Base-by-base conservation (phyloP, 371 early-diverging fungal genomes). In the Smittium mucronatum region DNA sequence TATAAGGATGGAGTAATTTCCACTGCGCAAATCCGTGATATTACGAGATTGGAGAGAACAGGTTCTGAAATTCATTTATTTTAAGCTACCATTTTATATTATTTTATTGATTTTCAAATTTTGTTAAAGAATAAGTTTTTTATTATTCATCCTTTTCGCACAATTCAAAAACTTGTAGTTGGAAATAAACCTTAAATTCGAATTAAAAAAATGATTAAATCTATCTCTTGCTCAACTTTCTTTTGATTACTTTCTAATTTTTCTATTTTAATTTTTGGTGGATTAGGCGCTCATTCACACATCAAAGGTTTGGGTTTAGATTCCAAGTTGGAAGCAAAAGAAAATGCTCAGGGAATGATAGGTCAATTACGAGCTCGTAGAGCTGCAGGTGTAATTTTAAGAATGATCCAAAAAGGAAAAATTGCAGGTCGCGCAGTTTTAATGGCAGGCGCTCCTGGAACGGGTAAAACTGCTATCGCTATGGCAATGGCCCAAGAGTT, bases 381-480 rank as follows among this genome's bases (percentile, higher is more conserved):
- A 75, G 97, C 97, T 8, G 95, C 94, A 16, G 97, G 97, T 26
- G 88, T 98, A 26, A 90, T 97, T 72, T 86, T 96, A 47, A 89
- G 89, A 77, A 88, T 98, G 82, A 94, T 97, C 74, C 84, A 91
- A 78, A 89, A 93, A 36, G 97, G 95, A 59, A 93, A 93, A 76
- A 97, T 96, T 75, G 94, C 95, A n/a, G 98, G 98, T 63, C 87
- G 97, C 47, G 93, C 97, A 15, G 86, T 99, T 28, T 78, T 99
- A 75, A 90, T 99, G 80, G 96, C 97, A 5, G 99, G 99, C 59
- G 93, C 94, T 30, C 96, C 98, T 0, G 98, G 98, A n/a, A 95
- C 97, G 8, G 98, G 97, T 73, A 93, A 93, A 82, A 93, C 93
- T 0, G 92, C 92, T 28, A 91, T 93, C 75, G 97, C 98, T 11